Evolutionary conservation across 2,329 filamentous ascomycete genomes (phyloP), one percentile per base, ranked within the genome.

Genomic region (Paraphaeosphaeria minitans): DNA sequence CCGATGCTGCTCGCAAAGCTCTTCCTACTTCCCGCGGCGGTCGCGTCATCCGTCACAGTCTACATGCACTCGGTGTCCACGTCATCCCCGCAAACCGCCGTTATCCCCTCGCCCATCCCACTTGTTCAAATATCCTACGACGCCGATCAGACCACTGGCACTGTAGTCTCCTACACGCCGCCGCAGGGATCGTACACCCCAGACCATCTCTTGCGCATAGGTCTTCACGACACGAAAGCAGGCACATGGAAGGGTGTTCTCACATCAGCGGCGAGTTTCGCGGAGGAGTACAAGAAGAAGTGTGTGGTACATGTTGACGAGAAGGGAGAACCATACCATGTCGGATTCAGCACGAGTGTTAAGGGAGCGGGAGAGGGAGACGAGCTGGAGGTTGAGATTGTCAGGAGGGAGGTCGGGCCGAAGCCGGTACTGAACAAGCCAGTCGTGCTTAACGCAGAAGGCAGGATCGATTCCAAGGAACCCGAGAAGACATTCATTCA

Each of bases 41-140:
- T 75, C 66, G 72, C 78, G 37, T 75, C 74, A n/a, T 69, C 73
- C 16, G 67, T 76, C 19, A 76, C 74, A 12, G 64, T 76, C 46
- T 76, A 75, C 59, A 66, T 74, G 79, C 94, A 97, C 81, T 93
- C 95, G 42, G 85, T 99, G 66, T 91, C 90, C 75, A 96, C 93
- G 63, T 90, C 89, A 75, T 89, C 93, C 73, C 85, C 85, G 72
- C 93, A 97, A 78, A 96, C 64, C 27, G 66, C 70, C 53, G 60
- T 71, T 37, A 64, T 73, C 42, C 66, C 74, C 55, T 76, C 76
- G 33, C 73, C 79, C 21, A 70, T 75, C 43, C 72, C 75, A 31
- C 75, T 81, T 56, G 79, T 79, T 50, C 76, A 78, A 56, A 76
- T 82, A 64, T 72, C 78, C 58, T 80, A 78, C 69, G 76, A 76